Evolutionary conservation across 768 basidiomycete genomes (phyloP), one percentile per base, ranked within the genome.

Genomic region (Leccinum incarnatum): DNA sequence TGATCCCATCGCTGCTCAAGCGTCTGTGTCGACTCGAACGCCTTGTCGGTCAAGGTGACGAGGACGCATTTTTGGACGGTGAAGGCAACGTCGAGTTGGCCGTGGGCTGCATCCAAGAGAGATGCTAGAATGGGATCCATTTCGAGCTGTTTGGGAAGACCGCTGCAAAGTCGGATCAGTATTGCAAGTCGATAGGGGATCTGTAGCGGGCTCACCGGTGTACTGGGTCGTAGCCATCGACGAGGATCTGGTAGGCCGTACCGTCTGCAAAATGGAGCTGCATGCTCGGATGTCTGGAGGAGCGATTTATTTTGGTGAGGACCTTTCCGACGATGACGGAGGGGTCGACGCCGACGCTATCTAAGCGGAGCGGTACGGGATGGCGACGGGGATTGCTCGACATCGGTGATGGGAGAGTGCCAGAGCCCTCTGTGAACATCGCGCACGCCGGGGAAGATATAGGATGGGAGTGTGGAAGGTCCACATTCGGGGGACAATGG

Each of bases 191-290:
- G 51, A 7, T 4, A 9, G 9, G 15, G 30, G 19, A 40, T 4
- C 3, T 29, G 8, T n/a, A 23, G 30, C 34, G 30, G 45, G 60
- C 72, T 58, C 55, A 72, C 71, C 74, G 80, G 64, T 81, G 76
- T 14, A 72, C 59, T 1, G 86, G 85, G 62, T 84, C 74, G 68
- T 87, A 87, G 2, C 86, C 86, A 51, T 85, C 85, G 37, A 87
- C 79, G n/a, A 79, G 79, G 53, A 87, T 70, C 64, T 82, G 81
- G 56, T 76, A 77, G 17, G 70, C 61, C 4, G 77, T 76, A 14
- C 73, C 63, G 64, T 82, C 82, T 40, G 75, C 59, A 58, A 81
- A 83, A 54, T 76, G 71, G 37, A 83, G 70, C n/a, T 79, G 80
- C 57, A 83, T 69, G 40, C 71, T 70, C 1, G 81, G 82, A 60